Conservation (phyloP, 805 yeast genomes). For the Nakazawaea ishiwadae region DNA sequence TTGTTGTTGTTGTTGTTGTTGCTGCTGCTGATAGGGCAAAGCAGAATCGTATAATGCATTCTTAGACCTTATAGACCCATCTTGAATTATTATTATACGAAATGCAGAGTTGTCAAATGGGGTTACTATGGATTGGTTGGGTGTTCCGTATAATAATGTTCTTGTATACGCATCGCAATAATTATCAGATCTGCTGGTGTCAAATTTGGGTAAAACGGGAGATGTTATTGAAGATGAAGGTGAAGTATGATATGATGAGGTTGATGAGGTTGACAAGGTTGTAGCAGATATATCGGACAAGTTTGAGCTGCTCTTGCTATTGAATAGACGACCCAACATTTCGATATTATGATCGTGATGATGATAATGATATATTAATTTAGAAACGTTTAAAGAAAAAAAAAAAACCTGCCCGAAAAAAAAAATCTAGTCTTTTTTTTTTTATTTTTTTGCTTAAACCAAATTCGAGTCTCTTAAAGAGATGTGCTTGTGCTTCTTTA, state of each 20-base stretch:
- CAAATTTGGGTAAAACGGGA: not conserved
- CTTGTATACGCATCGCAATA: conserved; percentile 42
- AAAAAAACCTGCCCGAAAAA: too few species aligned
- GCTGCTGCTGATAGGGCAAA: not conserved
- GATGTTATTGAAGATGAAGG: conserved; percentile 5
- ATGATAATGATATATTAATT: not conserved
- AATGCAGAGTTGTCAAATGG: conserved; percentile 28
- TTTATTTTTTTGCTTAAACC: too few species aligned
- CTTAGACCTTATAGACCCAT: conserved; percentile 45
- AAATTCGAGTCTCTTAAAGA: too few species aligned
- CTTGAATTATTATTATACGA: conserved; percentile 45
- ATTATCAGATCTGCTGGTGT: not conserved
- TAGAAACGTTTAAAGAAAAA: too few species aligned
- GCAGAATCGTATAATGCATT: conserved; percentile 47
- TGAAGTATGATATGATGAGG: not conserved
- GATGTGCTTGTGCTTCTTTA: too few species aligned
- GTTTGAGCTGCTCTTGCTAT: conserved; percentile 14
- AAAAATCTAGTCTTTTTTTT: too few species aligned
- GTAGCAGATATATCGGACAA: conserved; percentile 1
- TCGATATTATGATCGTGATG: not conserved
- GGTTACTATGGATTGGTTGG: conserved; percentile 21
- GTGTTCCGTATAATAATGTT: conserved; percentile 41
- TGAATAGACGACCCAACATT: conserved; percentile 20
- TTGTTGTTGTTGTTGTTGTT: not conserved
- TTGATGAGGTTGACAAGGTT: conserved; percentile 1